These are phyloP conservation scores for Leccinum sublutescens DNA, from an alignment of 768 basidiomycete species.

Conservation along the genomic window DNA sequence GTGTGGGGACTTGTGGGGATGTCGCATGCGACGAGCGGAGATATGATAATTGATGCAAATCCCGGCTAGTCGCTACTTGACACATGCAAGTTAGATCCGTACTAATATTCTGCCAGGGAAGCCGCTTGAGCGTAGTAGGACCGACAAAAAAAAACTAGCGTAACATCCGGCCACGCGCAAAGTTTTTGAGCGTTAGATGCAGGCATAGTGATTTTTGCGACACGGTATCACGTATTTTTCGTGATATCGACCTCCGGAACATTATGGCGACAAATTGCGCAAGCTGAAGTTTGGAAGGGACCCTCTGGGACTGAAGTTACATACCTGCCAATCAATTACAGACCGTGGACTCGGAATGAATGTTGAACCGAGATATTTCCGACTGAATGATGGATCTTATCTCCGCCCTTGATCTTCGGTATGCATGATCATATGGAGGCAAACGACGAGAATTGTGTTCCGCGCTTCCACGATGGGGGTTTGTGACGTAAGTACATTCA, in stretches of 20 bases:
- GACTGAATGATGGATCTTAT: background rate
- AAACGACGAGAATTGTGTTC: background rate
- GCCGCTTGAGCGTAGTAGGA: background rate
- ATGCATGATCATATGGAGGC: background rate
- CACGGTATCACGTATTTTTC: background rate
- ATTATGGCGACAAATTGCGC: background rate
- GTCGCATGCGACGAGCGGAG: background rate
- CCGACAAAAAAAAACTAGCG: background rate
- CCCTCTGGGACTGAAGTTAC: background rate
- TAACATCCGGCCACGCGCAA: background rate
- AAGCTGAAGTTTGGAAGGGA: conserved; percentile 3
- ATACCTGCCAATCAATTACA: background rate
- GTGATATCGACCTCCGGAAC: background rate
- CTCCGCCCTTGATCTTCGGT: background rate
- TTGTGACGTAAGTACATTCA: conserved; percentile 2
- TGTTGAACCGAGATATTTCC: background rate
- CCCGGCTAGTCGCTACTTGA: background rate
- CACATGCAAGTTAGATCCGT: too few relatives aligned
- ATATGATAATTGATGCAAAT: background rate
- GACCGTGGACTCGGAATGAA: background rate
- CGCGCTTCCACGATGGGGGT: background rate
- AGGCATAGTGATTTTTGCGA: background rate
- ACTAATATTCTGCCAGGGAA: background rate
- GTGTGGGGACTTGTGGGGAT: background rate
- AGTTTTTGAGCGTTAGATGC: background rate